Evolutionary conservation across 192 early-diverging fungal genomes (phyloP), one percentile per base, ranked within the genome.

Genomic region (Coemansia sp.): DNA sequence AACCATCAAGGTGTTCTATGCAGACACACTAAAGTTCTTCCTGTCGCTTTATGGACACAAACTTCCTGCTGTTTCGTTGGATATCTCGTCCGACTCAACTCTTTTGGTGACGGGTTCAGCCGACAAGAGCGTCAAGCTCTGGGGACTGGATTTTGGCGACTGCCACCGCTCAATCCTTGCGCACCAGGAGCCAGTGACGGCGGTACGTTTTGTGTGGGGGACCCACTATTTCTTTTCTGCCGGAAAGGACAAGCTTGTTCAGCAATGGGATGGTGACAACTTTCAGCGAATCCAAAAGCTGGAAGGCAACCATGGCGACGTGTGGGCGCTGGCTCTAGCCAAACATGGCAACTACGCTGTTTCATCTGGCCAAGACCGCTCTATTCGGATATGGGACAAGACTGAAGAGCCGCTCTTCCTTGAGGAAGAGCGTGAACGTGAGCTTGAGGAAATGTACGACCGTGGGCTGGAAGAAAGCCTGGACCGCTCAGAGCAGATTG

Each of bases 141-240:
- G 97, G 97, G 97, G 97, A 31, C 77, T 98, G 63, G 97, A 99
- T 84, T 99, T 99, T 84, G 97, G 97, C 53, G 97, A 99, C 86
- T 99, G 97, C 72, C 97, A 96, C 75, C 88, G 90, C 70, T 94
- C 93, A 45, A 67, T 99, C 49, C 86, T 94, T 64, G 95, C 94
- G 18, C 97, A 99, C 85, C 89, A 94, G 69, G 95, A 97, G 70
- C 86, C 87, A 49, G 90, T 99, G 45, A 97, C 95, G 82, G 77
- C 81, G 13, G 87, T 92, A 31, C 88, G 89, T 59, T 99, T 94
- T 82, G 94, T 97, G 4, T 92, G 88, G 83, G 92, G 93, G 28
- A 97, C 95, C 7, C 95, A 99, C 83, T 96, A 95, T 80, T 89
- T 97, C 62, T 96, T 97, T 65, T 92, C 95, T 13, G 91, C 89